Evolutionary conservation across 2,329 filamentous ascomycete genomes (phyloP).

Genomic region (Arthrobotrys iridis): DNA sequence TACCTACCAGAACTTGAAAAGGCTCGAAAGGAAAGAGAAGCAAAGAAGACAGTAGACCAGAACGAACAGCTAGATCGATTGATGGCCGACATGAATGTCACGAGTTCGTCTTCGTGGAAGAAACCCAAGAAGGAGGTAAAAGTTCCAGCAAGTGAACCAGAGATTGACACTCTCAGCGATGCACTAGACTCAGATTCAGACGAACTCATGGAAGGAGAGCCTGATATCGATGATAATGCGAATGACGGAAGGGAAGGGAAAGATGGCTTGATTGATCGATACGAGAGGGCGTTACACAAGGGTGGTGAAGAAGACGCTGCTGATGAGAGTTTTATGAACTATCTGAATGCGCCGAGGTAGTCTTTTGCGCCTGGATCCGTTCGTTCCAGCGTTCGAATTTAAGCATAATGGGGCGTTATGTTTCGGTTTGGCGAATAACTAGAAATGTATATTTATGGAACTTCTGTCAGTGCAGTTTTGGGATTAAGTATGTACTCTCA

Average conservation of each 20-base stretch:
- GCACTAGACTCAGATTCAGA: conserved; percentile 56
- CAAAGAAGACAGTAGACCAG: conserved; percentile 73
- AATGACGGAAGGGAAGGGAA: conserved; percentile 51
- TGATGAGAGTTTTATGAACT: conserved; percentile 57
- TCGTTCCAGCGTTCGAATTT: background rate
- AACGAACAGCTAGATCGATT: conserved; percentile 88
- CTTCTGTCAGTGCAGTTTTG: background rate
- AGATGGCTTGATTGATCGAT: conserved; percentile 56
- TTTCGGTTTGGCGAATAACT: conserved; percentile 14
- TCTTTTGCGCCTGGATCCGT: background rate
- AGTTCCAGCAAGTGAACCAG: conserved; percentile 40
- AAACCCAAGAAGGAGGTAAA: conserved; percentile 57
- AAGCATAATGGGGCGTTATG: conserved; percentile 41
- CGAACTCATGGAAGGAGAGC: conserved; percentile 56
- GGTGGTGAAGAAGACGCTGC: conserved; percentile 41
- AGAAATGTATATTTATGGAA: too few species aligned
- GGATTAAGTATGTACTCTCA: background rate
- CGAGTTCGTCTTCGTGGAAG: conserved; percentile 60
- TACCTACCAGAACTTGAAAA: conserved; percentile 92
- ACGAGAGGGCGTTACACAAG: conserved; percentile 56
- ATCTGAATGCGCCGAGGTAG: conserved; percentile 55
- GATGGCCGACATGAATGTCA: conserved; percentile 88
- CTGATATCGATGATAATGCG: conserved; percentile 51
- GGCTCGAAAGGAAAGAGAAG: conserved; percentile 77
- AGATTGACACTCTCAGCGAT: conserved; percentile 57